Conservation (phyloP, 176 grass and related monocot species). For the Cenchrus fungigraminus region DNA sequence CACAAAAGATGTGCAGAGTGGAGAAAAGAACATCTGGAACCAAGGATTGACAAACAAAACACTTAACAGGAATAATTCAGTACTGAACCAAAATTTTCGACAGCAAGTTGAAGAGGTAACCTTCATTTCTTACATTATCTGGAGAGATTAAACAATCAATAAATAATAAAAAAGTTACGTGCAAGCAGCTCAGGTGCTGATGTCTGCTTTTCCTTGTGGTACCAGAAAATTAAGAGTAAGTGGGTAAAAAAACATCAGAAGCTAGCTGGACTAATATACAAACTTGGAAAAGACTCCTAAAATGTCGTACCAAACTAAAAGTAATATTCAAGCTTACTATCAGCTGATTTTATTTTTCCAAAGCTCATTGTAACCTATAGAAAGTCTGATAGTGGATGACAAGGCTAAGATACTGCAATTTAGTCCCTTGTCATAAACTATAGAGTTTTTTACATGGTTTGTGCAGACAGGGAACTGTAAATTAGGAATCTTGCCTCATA, state of each 20-base stretch:
- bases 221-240: slow-evolving; percentile 12
- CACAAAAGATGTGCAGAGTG: slow-evolving; percentile 20
- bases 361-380: background rate
- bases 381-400: background rate
- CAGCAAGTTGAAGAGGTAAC: background rate
- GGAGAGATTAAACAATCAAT: background rate
- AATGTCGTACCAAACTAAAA: background rate
- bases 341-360: slow-evolving; percentile 27
- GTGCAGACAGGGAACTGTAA: slow-evolving; percentile 19
- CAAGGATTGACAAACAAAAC: slow-evolving; percentile 22
- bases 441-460: slow-evolving; percentile 24
- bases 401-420: slow-evolving; percentile 27
- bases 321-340: background rate
- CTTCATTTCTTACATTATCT: slow-evolving; percentile 26
- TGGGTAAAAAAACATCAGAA: slow-evolving; percentile 7
- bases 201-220: background rate
- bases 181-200: background rate
- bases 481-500: slow-evolving; percentile 29
- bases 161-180: background rate
- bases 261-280: background rate
- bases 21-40: slow-evolving; percentile 43
- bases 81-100: background rate
- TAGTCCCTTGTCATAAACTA: slow-evolving; percentile 30
- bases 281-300: background rate
- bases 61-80: slow-evolving; percentile 15